These are phyloP conservation scores for Penicillium hordei DNA, from an alignment of 2,329 filamentous ascomycete genomes.

Conservation along the genomic window DNA sequence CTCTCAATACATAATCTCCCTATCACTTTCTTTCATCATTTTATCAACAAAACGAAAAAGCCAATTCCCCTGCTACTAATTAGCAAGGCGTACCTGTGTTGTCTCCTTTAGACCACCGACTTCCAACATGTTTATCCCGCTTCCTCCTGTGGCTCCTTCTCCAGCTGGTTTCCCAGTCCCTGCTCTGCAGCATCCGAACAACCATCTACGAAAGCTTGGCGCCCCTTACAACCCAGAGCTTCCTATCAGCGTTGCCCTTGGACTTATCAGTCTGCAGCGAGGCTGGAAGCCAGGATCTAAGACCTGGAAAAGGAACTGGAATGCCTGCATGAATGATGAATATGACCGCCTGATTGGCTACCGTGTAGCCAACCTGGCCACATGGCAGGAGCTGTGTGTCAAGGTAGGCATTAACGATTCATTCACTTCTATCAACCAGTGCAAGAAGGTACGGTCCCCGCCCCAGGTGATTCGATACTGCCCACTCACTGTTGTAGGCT, in stretches of 20 bases:
- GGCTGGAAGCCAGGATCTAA: constrained; percentile 24
- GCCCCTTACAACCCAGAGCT: neutral
- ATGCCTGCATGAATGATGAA: constrained; percentile 20
- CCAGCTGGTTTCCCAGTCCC: neutral
- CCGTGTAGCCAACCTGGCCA: constrained; percentile 13
- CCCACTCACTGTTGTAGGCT: constrained; percentile 16
- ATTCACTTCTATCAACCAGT: constrained; percentile 27
- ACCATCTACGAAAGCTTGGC: neutral
- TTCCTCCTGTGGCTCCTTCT: neutral
- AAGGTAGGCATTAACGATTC: constrained; percentile 22
- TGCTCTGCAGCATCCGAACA: neutral
- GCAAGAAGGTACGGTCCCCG: constrained; percentile 26
- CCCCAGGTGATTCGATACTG: neutral
- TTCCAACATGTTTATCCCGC: neutral
- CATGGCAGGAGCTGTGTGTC: constrained; percentile 28
- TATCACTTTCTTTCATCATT: neutral
- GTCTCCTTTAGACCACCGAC: neutral
- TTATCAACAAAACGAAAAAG: neutral
- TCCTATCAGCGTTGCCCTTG: constrained; percentile 23
- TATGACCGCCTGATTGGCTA: constrained; percentile 22
- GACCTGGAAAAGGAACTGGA: constrained; percentile 25
- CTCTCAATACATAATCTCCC: no score
- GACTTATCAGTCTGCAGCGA: constrained; percentile 15
- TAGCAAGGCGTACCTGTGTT: neutral
- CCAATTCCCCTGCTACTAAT: neutral